Conservation (phyloP, 2,329 filamentous ascomycete species). For the Leptographium lundbergii region DNA sequence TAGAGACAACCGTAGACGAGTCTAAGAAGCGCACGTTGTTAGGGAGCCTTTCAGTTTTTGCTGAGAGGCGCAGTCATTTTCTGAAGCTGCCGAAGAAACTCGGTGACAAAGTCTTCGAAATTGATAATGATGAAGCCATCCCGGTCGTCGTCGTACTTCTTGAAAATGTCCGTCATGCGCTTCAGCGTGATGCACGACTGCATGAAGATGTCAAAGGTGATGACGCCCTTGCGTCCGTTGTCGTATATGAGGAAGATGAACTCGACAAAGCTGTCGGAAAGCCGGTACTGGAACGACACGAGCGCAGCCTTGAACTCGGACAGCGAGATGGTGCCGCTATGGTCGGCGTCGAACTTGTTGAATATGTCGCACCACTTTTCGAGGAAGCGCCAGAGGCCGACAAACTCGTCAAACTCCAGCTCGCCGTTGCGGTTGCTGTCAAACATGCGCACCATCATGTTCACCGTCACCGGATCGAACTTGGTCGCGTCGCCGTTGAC, state of each 20-base stretch:
- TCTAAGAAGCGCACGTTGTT: neutral
- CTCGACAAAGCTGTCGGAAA: slow-evolving; percentile 72
- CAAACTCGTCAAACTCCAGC: slow-evolving; percentile 93
- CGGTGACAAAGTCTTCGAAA: slow-evolving; percentile 70
- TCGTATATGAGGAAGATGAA: slow-evolving; percentile 85
- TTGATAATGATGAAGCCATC: slow-evolving; percentile 83
- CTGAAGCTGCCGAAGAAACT: slow-evolving; percentile 50
- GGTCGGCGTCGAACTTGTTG: slow-evolving; percentile 85
- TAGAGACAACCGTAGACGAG: no score
- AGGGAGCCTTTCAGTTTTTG: neutral
- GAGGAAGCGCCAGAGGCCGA: slow-evolving; percentile 90
- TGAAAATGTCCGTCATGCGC: slow-evolving; percentile 98
- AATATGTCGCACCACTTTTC: slow-evolving; percentile 90
- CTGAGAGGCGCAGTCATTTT: slow-evolving; percentile 6
- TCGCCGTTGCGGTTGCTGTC: slow-evolving; percentile 80
- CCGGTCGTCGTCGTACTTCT: slow-evolving; percentile 94
- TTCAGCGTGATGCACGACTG: slow-evolving; percentile 95
- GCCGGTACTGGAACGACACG: slow-evolving; percentile 83
- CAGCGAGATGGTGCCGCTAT: slow-evolving; percentile 73
- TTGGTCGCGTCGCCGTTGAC: slow-evolving; percentile 93
- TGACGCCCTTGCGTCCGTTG: slow-evolving; percentile 54
- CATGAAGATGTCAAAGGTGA: slow-evolving; percentile 93
- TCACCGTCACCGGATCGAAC: slow-evolving; percentile 87
- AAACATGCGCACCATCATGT: slow-evolving; percentile 99
- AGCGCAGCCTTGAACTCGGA: slow-evolving; percentile 83